These are phyloP conservation scores for Pittosporum tobira DNA, from an alignment of 129 eudicot genomes.

Conservation along the genomic window DNA sequence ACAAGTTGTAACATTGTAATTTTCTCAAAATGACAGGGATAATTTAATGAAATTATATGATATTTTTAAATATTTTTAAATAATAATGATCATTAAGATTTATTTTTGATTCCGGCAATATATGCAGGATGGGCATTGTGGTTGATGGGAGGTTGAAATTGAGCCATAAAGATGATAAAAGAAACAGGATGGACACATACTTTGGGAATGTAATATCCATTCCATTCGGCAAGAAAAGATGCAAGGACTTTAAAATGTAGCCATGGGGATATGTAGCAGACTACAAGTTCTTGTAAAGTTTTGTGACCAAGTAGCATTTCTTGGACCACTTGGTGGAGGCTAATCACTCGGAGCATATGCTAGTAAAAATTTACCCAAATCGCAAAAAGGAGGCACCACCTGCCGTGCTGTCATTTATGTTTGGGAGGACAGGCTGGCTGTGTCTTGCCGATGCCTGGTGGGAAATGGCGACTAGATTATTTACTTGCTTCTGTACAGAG, in stretches of 20 bases:
- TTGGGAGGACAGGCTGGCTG: slow-evolving; percentile 35
- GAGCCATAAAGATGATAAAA: slow-evolving; percentile 26
- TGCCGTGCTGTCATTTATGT: slow-evolving; percentile 46
- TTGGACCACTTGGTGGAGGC: slow-evolving; percentile 58
- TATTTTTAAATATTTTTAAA: too few relatives aligned
- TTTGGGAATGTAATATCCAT: slow-evolving; percentile 57
- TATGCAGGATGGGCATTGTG: slow-evolving; percentile 37
- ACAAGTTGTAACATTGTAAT: not conserved
- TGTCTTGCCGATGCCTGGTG: too few relatives aligned
- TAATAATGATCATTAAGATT: too few relatives aligned
- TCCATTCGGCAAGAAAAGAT: slow-evolving; percentile 40
- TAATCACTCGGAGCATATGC: slow-evolving; percentile 34
- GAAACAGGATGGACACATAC: slow-evolving; percentile 19
- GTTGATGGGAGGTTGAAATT: slow-evolving; percentile 52
- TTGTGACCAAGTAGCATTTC: slow-evolving; percentile 38
- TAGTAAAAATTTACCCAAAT: slow-evolving; percentile 32
- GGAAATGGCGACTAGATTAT: slow-evolving; percentile 54
- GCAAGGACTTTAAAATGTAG: slow-evolving; percentile 23
- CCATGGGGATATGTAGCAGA: slow-evolving; percentile 33
- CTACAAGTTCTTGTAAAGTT: slow-evolving; percentile 29
- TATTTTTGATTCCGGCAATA: slow-evolving; percentile 14
- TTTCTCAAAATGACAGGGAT: not conserved
- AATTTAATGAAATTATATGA: too few relatives aligned
- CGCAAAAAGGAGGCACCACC: slow-evolving; percentile 26
- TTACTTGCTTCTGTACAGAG: slow-evolving; percentile 37